phyloP scores from a whole-genome alignment of 306 rosid genomes.

The Pyrus pyrifolia region DNA sequence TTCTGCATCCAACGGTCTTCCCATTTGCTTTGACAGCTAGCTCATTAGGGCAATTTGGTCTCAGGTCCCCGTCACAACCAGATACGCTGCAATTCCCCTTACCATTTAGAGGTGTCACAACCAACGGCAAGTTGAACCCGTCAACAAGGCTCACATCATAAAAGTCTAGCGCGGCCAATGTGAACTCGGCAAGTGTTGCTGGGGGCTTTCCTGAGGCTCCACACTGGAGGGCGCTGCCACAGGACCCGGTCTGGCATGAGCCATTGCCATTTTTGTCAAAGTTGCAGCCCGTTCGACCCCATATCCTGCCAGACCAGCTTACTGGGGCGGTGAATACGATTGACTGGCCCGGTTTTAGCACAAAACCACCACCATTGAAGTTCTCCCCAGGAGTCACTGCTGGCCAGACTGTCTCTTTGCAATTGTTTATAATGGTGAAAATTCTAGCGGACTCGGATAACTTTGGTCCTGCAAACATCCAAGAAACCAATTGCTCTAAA shows the following conservation, averaged over 20 bases:
- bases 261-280: constrained; percentile 60
- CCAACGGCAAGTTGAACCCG: constrained; percentile 71
- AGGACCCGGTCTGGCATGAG: constrained; percentile 56
- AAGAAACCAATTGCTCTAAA: background rate
- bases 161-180: constrained; percentile 47
- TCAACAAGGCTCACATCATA: constrained; percentile 92
- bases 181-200: constrained; percentile 76
- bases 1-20: constrained; percentile 59
- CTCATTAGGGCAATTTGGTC: constrained; percentile 45
- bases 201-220: constrained; percentile 59
- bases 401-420: constrained; percentile 88
- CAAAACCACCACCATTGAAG: constrained; percentile 77
- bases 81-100: constrained; percentile 60
- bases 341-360: constrained; percentile 57
- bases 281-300: constrained; percentile 93
- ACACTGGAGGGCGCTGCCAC: constrained; percentile 60
- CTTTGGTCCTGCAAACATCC: constrained; percentile 40
- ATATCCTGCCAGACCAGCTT: constrained; percentile 75
- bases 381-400: constrained; percentile 54
- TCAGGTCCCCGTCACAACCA: constrained; percentile 67
- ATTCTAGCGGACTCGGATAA: constrained; percentile 50
- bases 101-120: constrained; percentile 47
- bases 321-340: constrained; percentile 51
- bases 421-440: constrained; percentile 69
- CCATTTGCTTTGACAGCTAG: constrained; percentile 44